Conservation (phyloP, 2,329 filamentous ascomycete genomes). For the Arthrobotrys megalospora region DNA sequence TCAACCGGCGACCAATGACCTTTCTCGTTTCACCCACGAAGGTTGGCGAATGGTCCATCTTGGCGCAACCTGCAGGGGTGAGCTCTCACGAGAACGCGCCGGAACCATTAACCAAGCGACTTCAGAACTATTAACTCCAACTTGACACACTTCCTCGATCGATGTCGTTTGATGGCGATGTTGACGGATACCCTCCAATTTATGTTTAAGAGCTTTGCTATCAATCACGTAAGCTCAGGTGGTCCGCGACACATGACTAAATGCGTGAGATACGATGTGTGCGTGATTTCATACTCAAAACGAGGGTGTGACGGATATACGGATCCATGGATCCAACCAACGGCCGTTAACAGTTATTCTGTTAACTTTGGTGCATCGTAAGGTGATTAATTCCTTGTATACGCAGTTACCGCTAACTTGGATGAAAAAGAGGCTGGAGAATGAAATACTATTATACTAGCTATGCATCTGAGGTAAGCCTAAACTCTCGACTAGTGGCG, state of each 20-base stretch:
- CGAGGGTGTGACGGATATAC: too few relatives aligned
- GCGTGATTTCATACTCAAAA: background rate
- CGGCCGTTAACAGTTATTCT: too few relatives aligned
- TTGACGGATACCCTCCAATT: conserved; percentile 4
- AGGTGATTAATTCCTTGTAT: too few relatives aligned
- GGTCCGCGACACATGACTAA: background rate
- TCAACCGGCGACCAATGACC: conserved; percentile 38
- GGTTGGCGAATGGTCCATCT: conserved; percentile 5
- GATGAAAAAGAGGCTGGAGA: too few relatives aligned
- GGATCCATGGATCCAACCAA: too few relatives aligned
- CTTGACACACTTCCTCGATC: background rate
- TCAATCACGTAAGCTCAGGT: conserved; percentile 10
- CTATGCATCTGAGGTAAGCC: too few relatives aligned
- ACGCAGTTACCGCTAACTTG: too few relatives aligned
- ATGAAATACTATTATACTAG: too few relatives aligned
- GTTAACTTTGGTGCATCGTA: too few relatives aligned
- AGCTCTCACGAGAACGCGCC: conserved; percentile 12
- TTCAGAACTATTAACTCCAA: background rate
- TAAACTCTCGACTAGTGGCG: too few relatives aligned
- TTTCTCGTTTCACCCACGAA: conserved; percentile 39
- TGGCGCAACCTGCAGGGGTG: conserved; percentile 18
- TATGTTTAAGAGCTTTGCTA: background rate
- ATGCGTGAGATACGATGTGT: conserved; percentile 7
- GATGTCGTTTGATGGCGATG: background rate
- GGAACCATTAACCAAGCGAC: conserved; percentile 24